These are phyloP conservation scores for Candida arabinofermentans DNA, from an alignment of 805 yeast genomes.

Conservation along the genomic window DNA sequence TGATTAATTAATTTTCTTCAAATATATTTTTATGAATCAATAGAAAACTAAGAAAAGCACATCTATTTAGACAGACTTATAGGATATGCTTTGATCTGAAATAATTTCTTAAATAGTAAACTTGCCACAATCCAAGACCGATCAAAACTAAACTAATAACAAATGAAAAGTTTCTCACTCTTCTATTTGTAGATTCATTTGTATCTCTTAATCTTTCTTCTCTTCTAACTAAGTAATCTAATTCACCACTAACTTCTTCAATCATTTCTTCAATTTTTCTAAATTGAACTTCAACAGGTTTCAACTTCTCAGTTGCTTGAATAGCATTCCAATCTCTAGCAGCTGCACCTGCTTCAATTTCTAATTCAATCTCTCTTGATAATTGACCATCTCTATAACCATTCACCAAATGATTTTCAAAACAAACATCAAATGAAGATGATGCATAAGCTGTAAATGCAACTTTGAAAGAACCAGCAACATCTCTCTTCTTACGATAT, in stretches of 20 bases:
- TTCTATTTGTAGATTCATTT: conserved; percentile 90
- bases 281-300: conserved; percentile 88
- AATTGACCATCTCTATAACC: conserved; percentile 38
- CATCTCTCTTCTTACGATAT: conserved; percentile 70
- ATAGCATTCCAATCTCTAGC: conserved; percentile 98
- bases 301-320: conserved; percentile 88
- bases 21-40: background rate
- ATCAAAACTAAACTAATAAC: conserved; percentile 64
- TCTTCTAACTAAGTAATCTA: conserved; percentile 79
- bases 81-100: conserved; percentile 83
- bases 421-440: conserved; percentile 88
- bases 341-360: conserved; percentile 91
- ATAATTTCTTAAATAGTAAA: conserved; percentile 85
- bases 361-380: conserved; percentile 77
- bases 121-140: conserved; percentile 88
- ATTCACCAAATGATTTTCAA: conserved; percentile 56
- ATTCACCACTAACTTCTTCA: conserved; percentile 73
- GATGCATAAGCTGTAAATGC: conserved; percentile 83
- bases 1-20: background rate
- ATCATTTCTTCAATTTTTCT: conserved; percentile 83
- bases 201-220: conserved; percentile 95
- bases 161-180: conserved; percentile 85
- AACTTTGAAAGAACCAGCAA: conserved; percentile 66
- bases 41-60: background rate
- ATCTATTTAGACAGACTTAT: conserved; percentile 23